Evolutionary conservation across 345 rosid species (phyloP), one percentile per base, ranked within the genome.

Genomic region (Lepidium sativum): DNA sequence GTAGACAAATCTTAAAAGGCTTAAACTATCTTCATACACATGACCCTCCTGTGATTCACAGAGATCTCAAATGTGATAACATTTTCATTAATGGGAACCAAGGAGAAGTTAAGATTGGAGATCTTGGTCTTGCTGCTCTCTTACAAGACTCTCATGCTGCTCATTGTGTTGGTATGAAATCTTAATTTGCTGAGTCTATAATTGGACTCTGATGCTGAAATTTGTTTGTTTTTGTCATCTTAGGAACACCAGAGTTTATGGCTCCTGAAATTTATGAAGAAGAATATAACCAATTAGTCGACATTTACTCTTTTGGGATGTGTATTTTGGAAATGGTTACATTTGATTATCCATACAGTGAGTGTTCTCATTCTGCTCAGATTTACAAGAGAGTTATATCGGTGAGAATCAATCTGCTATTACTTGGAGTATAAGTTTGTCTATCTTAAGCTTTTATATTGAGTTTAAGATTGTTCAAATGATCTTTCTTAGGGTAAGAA

Each of bases 231-330:
- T 31, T 9, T 8, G 4, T 7, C 40, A 23, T 53, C 31, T 32
- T 40, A 92, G 98, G 97, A 39, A 92, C 98, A 25, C 97, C 96
- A 2, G 98, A 89, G 80, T 89, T 92, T 69, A 92, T 94, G 99
- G 99, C 99, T 69, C 97, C 99, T 17, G 97, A 92, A 74, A 83
- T 92, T 25, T 92, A 88, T 40, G 85, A 84, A 78, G 99, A 94
- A 78, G 95, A 86, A 10, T 94, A 94, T 44, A 90, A 94, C 63
- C 89, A 94, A 69, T 75, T 94, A 65, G 95, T 94, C 47, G 99
- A 94, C 68, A 82, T 90, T 47, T 94, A 94, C 73, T 88, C 99
- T 9, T 94, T 94, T 55, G 99, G 99, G 4, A 94, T 94, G 99
- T 87, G 97, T 74, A 78, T 94, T 50, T 79, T 94, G 77, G 99